Percentiles rank a stretch among this genome's conserved stretches.
These are phyloP conservation scores for Epichloe festucae DNA, from an alignment of 2,329 filamentous ascomycete genomes.

Conservation along the genomic window DNA sequence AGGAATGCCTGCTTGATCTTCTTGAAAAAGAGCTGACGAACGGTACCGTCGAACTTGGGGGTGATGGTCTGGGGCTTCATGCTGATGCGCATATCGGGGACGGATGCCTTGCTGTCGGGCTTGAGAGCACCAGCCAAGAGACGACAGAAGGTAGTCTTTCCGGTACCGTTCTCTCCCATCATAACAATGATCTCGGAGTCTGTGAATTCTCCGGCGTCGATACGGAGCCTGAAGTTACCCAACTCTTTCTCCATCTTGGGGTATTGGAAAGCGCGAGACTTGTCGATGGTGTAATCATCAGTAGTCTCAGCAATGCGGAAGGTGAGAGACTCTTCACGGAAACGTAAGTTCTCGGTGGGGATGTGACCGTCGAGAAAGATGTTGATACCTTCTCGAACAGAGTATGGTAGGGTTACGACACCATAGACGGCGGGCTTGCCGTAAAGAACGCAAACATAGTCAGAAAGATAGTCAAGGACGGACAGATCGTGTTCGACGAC, in stretches of 20 bases:
- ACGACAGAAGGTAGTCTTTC: conserved; percentile 97
- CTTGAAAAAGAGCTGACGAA: conserved; percentile 99
- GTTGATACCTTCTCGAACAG: conserved; percentile 97
- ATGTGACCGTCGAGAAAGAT: conserved; percentile 98
- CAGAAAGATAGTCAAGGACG: conserved; percentile 94
- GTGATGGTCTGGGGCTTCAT: conserved; percentile 99
- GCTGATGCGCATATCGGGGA: conserved; percentile 92
- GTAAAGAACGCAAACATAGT: conserved; percentile 96
- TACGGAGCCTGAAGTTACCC: conserved; percentile 70
- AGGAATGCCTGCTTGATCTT: conserved; percentile 96
- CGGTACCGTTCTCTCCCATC: conserved; percentile 99
- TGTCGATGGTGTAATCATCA: conserved; percentile 79
- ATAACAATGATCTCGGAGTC: conserved; percentile 98
- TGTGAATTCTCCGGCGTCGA: conserved; percentile 79
- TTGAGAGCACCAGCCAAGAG: conserved; percentile 88
- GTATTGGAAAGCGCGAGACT: conserved; percentile 73
- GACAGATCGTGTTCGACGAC: conserved; percentile 99
- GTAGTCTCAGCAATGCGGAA: conserved; percentile 86
- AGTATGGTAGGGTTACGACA: conserved; percentile 91
- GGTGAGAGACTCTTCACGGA: conserved; percentile 91
- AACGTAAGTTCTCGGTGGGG: conserved; percentile 94
- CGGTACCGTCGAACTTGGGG: conserved; percentile 92
- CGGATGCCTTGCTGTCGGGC: conserved; percentile 64
- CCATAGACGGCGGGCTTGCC: conserved; percentile 91
- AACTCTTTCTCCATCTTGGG: conserved; percentile 88